A percentile compares a stretch with the other conserved stretches of the same genome.
These are phyloP conservation scores for Leccinum huronense DNA, from an alignment of 1,284 basidiomycete species.

Conservation along the genomic window DNA sequence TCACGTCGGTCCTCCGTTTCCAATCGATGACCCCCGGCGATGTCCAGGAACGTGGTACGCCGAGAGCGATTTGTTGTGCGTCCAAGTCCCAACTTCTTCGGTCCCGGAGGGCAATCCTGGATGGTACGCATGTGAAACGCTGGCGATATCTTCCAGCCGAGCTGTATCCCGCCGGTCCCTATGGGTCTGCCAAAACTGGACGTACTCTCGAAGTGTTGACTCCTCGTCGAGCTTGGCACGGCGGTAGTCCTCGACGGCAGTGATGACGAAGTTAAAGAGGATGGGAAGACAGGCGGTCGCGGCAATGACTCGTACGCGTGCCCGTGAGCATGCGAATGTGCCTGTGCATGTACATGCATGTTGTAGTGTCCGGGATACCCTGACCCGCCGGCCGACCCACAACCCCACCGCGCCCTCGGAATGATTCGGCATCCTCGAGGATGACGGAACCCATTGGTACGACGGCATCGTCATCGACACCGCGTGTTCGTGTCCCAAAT, in stretches of 20 bases:
- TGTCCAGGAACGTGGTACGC: conserved; percentile 52
- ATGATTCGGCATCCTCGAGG: neutral
- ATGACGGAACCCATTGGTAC: neutral
- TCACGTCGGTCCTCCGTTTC: conserved; percentile 60
- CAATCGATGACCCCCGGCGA: conserved; percentile 79
- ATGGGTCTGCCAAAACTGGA: conserved; percentile 38
- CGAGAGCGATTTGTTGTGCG: conserved; percentile 34
- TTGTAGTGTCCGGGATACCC: neutral
- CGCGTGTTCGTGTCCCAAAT: neutral
- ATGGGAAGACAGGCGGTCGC: conserved; percentile 86
- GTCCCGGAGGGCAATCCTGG: conserved; percentile 35
- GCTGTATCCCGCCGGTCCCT: conserved; percentile 41
- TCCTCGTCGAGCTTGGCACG: conserved; percentile 85
- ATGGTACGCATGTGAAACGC: conserved; percentile 59
- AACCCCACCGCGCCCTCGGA: neutral
- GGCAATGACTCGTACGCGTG: conserved; percentile 59
- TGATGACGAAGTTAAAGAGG: conserved; percentile 83
- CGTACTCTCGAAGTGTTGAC: conserved; percentile 78
- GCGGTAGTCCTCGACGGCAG: conserved; percentile 92
- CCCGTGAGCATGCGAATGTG: neutral
- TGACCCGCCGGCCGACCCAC: neutral
- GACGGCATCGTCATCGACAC: neutral
- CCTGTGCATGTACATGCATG: neutral
- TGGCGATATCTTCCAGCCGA: conserved; percentile 65
- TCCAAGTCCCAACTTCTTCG: conserved; percentile 25